Evolutionary conservation across 140 eudicot genomes (phyloP).

Genomic region (Anethum foeniculum): DNA sequence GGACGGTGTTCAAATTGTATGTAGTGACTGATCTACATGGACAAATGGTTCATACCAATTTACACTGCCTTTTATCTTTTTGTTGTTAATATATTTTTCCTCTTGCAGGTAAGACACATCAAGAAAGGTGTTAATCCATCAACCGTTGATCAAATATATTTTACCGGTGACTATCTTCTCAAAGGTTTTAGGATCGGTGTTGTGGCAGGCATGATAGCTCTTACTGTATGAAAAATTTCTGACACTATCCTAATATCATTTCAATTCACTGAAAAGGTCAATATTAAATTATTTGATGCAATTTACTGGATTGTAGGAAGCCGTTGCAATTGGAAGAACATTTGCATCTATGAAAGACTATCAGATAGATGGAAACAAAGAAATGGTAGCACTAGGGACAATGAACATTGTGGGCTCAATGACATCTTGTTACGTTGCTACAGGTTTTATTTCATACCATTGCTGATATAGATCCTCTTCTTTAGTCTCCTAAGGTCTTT

Average conservation of each 20-base stretch:
- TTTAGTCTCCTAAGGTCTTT: background rate
- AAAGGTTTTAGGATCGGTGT: conserved; percentile 73
- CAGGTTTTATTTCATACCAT: background rate
- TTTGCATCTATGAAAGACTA: conserved; percentile 20
- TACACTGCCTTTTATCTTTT: background rate
- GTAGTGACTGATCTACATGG: conserved; percentile 9
- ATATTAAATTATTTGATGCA: background rate
- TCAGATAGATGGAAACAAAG: conserved; percentile 22
- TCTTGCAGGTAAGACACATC: conserved; percentile 47
- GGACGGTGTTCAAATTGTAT: conserved; percentile 57
- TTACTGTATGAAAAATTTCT: conserved; percentile 39
- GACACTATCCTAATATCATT: background rate
- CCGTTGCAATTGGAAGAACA: conserved; percentile 50
- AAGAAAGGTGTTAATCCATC: conserved; percentile 60
- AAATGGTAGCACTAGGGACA: conserved; percentile 18
- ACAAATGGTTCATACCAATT: background rate
- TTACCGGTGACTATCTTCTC: conserved; percentile 42
- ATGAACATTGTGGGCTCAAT: conserved; percentile 21
- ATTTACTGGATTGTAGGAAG: conserved; percentile 43
- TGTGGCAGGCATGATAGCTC: conserved; percentile 68
- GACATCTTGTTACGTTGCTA: conserved; percentile 20
- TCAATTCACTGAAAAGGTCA: background rate
- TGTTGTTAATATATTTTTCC: background rate
- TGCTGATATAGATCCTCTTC: background rate
- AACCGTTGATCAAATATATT: conserved; percentile 34